Percentiles rank a stretch among this genome's conserved stretches.
Evolutionary conservation across 176 grass and related monocot genomes (phyloP).

Genomic region (Otatea glauca): DNA sequence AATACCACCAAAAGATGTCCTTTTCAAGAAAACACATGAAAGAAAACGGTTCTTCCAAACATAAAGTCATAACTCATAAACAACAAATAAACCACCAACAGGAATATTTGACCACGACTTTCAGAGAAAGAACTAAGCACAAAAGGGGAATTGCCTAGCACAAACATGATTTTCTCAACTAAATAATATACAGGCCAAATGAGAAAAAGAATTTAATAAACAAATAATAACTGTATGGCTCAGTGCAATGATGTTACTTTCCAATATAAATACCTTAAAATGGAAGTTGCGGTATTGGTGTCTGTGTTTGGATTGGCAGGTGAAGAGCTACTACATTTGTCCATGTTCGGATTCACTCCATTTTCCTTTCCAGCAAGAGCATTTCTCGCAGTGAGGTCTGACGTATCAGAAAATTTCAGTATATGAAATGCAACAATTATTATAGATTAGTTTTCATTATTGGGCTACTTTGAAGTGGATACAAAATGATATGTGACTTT

Average conservation of each 20-base stretch:
- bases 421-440: not conserved
- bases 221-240: not conserved
- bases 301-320: conserved; percentile 52
- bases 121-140: not conserved
- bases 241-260: not conserved
- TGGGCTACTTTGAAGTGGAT: conserved; percentile 10
- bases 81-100: conserved; percentile 9
- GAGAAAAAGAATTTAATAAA: conserved; percentile 25
- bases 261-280: conserved; percentile 58
- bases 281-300: conserved; percentile 46
- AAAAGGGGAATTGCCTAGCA: not conserved
- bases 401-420: conserved; percentile 26
- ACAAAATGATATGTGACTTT: not conserved
- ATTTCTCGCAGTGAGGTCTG: conserved; percentile 64
- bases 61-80: not conserved
- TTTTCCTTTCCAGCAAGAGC: conserved; percentile 59
- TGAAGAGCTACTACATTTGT: conserved; percentile 53
- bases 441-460: conserved; percentile 3
- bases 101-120: not conserved
- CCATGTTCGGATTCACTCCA: conserved; percentile 56
- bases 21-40: not conserved
- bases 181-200: conserved; percentile 20
- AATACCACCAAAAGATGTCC: not conserved
- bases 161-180: conserved; percentile 8
- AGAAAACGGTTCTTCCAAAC: not conserved